These are phyloP conservation scores for Penstemon newberryi DNA, from an alignment of 257 asterid species.

Conservation along the genomic window DNA sequence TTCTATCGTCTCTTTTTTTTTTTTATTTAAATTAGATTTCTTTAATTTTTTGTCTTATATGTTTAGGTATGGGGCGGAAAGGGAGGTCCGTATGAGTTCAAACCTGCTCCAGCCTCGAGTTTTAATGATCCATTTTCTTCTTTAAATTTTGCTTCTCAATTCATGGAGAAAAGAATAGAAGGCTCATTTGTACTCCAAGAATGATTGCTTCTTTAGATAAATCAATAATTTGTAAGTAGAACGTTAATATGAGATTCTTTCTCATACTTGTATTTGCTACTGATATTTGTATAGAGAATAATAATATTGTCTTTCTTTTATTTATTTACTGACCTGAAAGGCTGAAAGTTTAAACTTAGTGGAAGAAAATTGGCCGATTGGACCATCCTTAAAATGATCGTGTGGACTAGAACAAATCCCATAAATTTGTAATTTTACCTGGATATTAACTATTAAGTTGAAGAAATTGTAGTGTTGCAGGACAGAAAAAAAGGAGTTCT, in stretches of 20 bases:
- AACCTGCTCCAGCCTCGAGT: conserved; percentile 83
- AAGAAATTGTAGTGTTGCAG: no score
- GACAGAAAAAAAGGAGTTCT: no score
- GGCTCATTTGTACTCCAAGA: conserved; percentile 78
- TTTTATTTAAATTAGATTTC: conserved; percentile 5
- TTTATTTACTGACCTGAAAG: conserved; percentile 10
- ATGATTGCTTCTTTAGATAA: conserved; percentile 31
- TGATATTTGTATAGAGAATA: conserved; percentile 33
- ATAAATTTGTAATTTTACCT: no score
- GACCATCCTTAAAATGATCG: background rate
- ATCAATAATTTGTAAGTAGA: conserved; percentile 34
- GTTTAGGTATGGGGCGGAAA: conserved; percentile 90
- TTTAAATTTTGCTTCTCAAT: conserved; percentile 51
- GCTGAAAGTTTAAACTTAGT: background rate
- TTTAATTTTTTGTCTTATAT: background rate
- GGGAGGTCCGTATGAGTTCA: conserved; percentile 87
- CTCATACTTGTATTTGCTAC: conserved; percentile 23
- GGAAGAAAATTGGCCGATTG: conserved; percentile 2
- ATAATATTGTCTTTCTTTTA: background rate
- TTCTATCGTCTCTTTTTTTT: background rate
- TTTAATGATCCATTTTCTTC: conserved; percentile 57
- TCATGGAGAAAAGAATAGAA: conserved; percentile 54
- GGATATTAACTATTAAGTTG: no score
- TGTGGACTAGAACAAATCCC: no score
- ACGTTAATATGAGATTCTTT: conserved; percentile 14